Evolutionary conservation across 2,329 filamentous ascomycete genomes (phyloP).

Genomic region (Stagonosporopsis chrysanthemi): DNA sequence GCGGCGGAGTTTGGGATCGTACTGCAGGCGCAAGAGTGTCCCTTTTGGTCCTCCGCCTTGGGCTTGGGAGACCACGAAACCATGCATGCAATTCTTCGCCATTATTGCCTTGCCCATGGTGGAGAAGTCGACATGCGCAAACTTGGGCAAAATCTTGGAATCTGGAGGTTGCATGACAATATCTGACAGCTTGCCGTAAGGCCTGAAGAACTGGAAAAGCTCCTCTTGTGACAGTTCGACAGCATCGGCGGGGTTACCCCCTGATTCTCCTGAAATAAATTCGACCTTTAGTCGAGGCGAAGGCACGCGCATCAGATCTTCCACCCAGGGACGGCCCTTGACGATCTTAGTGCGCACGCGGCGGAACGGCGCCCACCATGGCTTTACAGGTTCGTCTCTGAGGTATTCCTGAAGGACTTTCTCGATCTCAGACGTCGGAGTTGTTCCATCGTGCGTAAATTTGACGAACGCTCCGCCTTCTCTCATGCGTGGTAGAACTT

Average conservation of each 20-base stretch:
- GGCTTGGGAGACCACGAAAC: slow-evolving; percentile 72
- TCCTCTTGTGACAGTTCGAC: slow-evolving; percentile 86
- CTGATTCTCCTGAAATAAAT: slow-evolving; percentile 77
- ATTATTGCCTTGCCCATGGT: slow-evolving; percentile 79
- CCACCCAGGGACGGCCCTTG: slow-evolving; percentile 87
- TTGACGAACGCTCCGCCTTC: slow-evolving; percentile 96
- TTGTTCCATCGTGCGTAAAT: slow-evolving; percentile 66
- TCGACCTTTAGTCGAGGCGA: slow-evolving; percentile 80
- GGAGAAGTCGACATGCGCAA: slow-evolving; percentile 79
- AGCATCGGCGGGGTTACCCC: slow-evolving; percentile 72
- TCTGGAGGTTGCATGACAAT: slow-evolving; percentile 84
- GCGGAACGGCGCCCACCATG: slow-evolving; percentile 89
- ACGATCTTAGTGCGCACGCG: slow-evolving; percentile 78
- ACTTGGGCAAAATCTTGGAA: slow-evolving; percentile 83
- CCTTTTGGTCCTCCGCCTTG: slow-evolving; percentile 77
- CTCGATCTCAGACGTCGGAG: slow-evolving; percentile 64
- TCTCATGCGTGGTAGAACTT: slow-evolving; percentile 83
- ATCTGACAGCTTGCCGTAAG: slow-evolving; percentile 88
- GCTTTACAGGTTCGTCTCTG: slow-evolving; percentile 74
- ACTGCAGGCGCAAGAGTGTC: slow-evolving; percentile 81
- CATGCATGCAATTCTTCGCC: slow-evolving; percentile 92
- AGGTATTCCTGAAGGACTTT: slow-evolving; percentile 69
- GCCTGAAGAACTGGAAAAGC: slow-evolving; percentile 84
- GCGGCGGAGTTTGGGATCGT: slow-evolving; percentile 77
- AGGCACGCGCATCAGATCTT: slow-evolving; percentile 86